Conservation (phyloP, 2,329 filamentous ascomycete genomes). For the Gaeumannomyces sp. region DNA sequence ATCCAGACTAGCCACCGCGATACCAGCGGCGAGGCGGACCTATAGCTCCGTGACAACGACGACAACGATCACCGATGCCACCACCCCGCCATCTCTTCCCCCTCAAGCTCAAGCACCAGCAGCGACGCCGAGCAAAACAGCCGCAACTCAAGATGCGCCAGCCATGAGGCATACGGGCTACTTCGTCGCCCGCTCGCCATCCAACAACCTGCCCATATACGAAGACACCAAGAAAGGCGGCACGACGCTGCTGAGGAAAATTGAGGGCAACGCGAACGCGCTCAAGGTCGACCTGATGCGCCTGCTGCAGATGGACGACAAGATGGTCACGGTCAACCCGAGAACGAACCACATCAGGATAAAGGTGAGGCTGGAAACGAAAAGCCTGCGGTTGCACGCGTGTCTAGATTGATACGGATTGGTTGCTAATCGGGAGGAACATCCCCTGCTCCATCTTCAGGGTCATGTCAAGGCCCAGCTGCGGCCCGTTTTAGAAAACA, state of each 20-base stretch:
- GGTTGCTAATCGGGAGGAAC: background rate
- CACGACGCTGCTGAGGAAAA: conserved; percentile 73
- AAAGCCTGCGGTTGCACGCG: no score
- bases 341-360: conserved; percentile 70
- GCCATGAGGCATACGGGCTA: conserved; percentile 34
- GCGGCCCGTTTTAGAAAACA: background rate
- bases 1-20: background rate
- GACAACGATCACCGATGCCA: background rate
- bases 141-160: no score
- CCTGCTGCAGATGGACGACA: conserved; percentile 49
- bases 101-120: background rate
- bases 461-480: background rate
- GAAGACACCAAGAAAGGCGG: conserved; percentile 66
- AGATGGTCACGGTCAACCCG: conserved; percentile 47
- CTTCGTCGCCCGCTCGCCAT: conserved; percentile 64
- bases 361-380: conserved; percentile 45
- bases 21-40: background rate
- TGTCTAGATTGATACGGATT: background rate
- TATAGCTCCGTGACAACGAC: background rate
- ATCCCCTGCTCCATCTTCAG: background rate
- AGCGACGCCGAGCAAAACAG: background rate
- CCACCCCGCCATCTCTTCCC: conserved; percentile 7
- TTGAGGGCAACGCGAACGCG: conserved; percentile 63
- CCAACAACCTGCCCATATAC: conserved; percentile 72
- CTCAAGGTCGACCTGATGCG: conserved; percentile 58